Evolutionary conservation across 1,284 basidiomycete species (phyloP), one percentile per base, ranked within the genome.

Genomic region (Xanthoconium separans): DNA sequence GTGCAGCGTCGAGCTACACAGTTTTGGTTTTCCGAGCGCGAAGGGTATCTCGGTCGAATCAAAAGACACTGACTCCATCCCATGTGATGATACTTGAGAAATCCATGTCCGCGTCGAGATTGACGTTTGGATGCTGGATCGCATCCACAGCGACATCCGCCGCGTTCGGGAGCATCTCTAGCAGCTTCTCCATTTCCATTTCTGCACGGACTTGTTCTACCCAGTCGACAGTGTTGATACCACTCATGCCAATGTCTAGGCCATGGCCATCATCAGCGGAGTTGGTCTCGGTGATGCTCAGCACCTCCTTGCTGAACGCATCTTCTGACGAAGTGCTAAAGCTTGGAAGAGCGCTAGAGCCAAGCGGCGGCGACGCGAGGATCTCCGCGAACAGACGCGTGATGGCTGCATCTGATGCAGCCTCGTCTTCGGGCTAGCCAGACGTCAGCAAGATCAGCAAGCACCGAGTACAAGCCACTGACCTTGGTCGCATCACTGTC

Each of bases 181-280:
- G 66, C 52, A 87, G 74, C 68, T 75, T 79, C 74, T 84, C 80
- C 74, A 87, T 81, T 70, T 84, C 84, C 61, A 74, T 72, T 65
- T 81, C 81, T 57, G 73, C 74, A 15, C 16, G 57, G 40, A 61
- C 57, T 51, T 58, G 66, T 36, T 68, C 65, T 36, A 30, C 53
- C 68, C 70, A 71, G 40, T 70, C 59, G 51, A 52, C 51, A 43
- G 63, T 31, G 39, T 59, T 46, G 15, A 55, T 57, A 46, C 58
- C 41, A 56, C 57, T 57, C 57, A 44, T 56, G 6, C 54, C 74
- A 73, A 77, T 58, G 66, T 66, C 56, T 54, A 63, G 40, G 51
- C 56, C 52, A 56, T 59, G 49, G 45, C 58, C 54, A 51, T 55
- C 41, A 13, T 63, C 48, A 1, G 40, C 33, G 16, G 50, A 42